phyloP scores from a whole-genome alignment of 78 protist genomes.

The Dictyostelium firmibasis region DNA sequence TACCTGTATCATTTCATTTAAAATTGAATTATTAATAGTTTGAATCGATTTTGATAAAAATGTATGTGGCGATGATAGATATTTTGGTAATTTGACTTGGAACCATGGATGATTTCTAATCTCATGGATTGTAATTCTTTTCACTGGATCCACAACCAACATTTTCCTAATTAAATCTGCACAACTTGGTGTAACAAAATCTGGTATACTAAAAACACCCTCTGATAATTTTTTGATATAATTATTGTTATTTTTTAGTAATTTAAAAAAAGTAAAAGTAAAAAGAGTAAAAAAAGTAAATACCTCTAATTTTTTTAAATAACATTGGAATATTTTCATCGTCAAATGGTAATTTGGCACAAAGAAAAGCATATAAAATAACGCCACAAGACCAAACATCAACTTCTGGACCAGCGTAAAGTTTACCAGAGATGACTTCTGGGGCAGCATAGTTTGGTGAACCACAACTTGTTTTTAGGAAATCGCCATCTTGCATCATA shows the following conservation, averaged over 20 bases:
- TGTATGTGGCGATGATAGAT: slow-evolving; percentile 80
- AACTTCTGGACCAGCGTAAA: slow-evolving; percentile 98
- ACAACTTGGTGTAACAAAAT: slow-evolving; percentile 83
- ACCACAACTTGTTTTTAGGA: slow-evolving; percentile 97
- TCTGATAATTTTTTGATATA: slow-evolving; percentile 38
- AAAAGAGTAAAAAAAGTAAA: not conserved
- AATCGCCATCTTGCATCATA: slow-evolving; percentile 98
- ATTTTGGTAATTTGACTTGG: slow-evolving; percentile 79
- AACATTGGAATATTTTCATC: slow-evolving; percentile 97
- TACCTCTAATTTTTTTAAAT: slow-evolving; percentile 95
- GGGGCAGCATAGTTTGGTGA: slow-evolving; percentile 99
- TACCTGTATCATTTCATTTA: slow-evolving; percentile 55
- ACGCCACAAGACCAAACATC: slow-evolving; percentile 95
- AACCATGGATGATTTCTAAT: slow-evolving; percentile 96
- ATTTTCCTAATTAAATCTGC: slow-evolving; percentile 93
- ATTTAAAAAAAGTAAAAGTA: not conserved
- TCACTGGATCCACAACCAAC: slow-evolving; percentile 97
- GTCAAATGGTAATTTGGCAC: slow-evolving; percentile 97
- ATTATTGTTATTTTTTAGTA: not conserved
- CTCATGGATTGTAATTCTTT: slow-evolving; percentile 94
- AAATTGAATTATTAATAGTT: slow-evolving; percentile 15
- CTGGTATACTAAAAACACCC: slow-evolving; percentile 92
- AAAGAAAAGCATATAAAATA: slow-evolving; percentile 78
- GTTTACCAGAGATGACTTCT: slow-evolving; percentile 95
- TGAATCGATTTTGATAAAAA: slow-evolving; percentile 44